phyloP scores from a whole-genome alignment of 179 eudicot genomes.

The Silene vulgaris region DNA sequence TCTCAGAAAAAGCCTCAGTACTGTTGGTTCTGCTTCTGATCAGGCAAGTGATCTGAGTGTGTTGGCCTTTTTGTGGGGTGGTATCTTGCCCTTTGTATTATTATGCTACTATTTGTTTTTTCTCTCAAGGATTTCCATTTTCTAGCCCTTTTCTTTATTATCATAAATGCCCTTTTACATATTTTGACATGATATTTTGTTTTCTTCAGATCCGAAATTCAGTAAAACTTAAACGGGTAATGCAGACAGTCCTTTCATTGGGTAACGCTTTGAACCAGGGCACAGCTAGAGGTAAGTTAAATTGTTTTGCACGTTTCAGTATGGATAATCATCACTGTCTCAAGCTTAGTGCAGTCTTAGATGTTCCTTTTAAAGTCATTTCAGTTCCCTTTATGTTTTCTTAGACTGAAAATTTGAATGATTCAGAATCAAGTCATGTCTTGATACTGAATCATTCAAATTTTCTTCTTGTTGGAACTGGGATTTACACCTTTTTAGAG shows the following conservation, averaged over 20 bases:
- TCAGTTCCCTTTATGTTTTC: not conserved
- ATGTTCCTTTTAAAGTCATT: not conserved
- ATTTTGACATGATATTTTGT: constrained; percentile 12
- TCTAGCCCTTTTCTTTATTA: not conserved
- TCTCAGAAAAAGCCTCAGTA: constrained; percentile 54
- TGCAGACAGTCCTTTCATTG: constrained; percentile 83
- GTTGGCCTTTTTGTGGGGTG: not conserved
- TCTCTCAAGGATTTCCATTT: not conserved
- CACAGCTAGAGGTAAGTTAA: constrained; percentile 79
- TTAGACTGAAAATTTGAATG: not conserved
- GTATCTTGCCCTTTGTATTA: not conserved
- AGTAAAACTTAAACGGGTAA: constrained; percentile 60
- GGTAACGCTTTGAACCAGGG: constrained; percentile 95
- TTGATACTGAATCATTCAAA: not conserved
- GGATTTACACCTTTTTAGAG: not conserved
- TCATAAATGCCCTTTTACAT: not conserved
- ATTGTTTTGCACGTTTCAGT: constrained; percentile 3
- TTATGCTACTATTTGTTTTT: not conserved
- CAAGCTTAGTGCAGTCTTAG: not conserved
- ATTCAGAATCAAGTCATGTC: not conserved
- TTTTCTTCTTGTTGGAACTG: not conserved
- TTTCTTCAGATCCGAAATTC: constrained; percentile 64
- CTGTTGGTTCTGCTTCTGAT: constrained; percentile 66
- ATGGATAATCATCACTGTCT: not conserved
- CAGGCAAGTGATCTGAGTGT: constrained; percentile 48